Percentiles rank a stretch among this genome's conserved stretches.
phyloP scores from a whole-genome alignment of 192 early-diverging fungal species.

The Linnemannia elongata region DNA sequence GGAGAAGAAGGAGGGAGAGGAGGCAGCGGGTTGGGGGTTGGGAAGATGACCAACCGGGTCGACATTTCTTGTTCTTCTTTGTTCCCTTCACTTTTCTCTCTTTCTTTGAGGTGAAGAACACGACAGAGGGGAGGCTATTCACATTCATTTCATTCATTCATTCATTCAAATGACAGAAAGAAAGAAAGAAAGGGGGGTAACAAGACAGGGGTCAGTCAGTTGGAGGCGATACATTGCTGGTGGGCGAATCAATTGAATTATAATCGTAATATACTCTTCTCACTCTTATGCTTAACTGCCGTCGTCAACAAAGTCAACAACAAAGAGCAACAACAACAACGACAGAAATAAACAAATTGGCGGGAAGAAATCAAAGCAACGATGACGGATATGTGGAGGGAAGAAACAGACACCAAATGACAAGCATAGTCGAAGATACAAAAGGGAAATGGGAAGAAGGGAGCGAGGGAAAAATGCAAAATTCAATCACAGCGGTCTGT shows the following conservation, averaged over 20 bases:
- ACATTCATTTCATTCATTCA: background rate
- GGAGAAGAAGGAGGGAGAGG: conserved; percentile 12
- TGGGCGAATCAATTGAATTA: background rate
- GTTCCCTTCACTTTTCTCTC: no score
- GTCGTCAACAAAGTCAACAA: background rate
- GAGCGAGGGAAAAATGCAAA: background rate
- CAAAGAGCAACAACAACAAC: no score
- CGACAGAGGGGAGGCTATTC: background rate
- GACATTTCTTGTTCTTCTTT: background rate
- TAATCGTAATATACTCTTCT: background rate
- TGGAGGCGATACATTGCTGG: background rate
- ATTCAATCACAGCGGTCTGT: background rate
- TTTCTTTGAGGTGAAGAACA: background rate
- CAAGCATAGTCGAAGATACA: background rate
- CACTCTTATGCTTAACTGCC: background rate
- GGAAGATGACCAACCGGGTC: conserved; percentile 16
- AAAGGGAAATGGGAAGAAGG: background rate
- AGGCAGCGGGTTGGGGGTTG: conserved; percentile 21
- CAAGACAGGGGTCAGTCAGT: background rate
- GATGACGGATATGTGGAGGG: background rate
- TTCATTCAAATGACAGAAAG: no score
- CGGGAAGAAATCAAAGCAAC: background rate
- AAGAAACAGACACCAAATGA: background rate
- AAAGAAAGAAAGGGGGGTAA: background rate
- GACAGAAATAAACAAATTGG: background rate